Evolutionary conservation across 345 rosid genomes (phyloP), one percentile per base, ranked within the genome.

Genomic region (Pelargonium nanum): DNA sequence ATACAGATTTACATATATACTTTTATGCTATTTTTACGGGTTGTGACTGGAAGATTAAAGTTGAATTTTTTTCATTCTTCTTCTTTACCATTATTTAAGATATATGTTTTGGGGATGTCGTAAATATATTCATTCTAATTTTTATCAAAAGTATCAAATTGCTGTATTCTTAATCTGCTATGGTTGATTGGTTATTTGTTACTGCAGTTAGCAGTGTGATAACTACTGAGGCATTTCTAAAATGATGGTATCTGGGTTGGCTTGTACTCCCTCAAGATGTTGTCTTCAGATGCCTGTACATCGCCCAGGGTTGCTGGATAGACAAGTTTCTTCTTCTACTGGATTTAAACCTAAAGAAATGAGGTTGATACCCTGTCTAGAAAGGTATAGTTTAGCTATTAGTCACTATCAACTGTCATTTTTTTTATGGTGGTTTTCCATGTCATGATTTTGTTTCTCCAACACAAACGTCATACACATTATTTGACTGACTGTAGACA

Each of bases 231-330:
- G 40, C 64, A 40, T 25, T 63, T 0, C 60, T 57, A 78, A 68
- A 72, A 89, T 89, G 95, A 67, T 71, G 63, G 74, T 83, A 15
- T 80, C 85, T 26, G 95, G 96, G 45, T 70, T 89, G 40, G 73
- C 73, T 8, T 70, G 68, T 70, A 72, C 76, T 80, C 85, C 88
- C 10, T 73, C 87, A 56, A 71, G 77, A 67, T 80, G 80, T 57
- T 80, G 69, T 70, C 71, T 79, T 56, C 65, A 58, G 59, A 24
- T 75, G 59, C 82, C 85, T 57, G 26, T 63, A 23, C 60, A 52
- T 65, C 58, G 75, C 30, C 63, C 60, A 8, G 67, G 66, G 34
- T 63, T 74, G 30, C 32, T 60, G n/a, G 58, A 59, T 50, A 71
- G 67, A 61, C 74, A 53, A 32, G 66, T 69, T 67, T 73, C 75